phyloP scores from a whole-genome alignment of 2,329 filamentous ascomycete genomes.

The Epichloe typhina region DNA sequence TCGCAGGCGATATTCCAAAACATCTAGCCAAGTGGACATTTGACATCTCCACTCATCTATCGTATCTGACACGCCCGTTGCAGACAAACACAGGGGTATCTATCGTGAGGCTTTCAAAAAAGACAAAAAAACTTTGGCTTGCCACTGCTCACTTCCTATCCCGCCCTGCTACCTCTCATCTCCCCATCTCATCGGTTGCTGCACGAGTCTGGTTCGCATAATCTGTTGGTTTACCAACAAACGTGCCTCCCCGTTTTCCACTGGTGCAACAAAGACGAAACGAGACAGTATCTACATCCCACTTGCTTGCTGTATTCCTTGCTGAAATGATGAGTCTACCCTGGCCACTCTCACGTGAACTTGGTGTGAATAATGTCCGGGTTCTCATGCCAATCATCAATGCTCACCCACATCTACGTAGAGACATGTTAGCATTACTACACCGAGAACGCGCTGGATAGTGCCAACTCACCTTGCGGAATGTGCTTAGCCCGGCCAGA shows the following conservation, averaged over 20 bases:
- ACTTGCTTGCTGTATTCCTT: too few relatives aligned
- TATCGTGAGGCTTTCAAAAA: conserved; percentile 23
- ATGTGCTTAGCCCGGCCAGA: conserved; percentile 89
- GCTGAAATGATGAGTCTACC: not conserved
- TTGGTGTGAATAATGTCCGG: conserved; percentile 98
- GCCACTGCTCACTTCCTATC: conserved; percentile 1
- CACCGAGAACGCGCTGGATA: not conserved
- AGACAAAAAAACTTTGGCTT: not conserved
- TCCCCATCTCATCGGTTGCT: too few relatives aligned
- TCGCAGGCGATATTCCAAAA: too few relatives aligned
- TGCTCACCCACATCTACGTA: conserved; percentile 93
- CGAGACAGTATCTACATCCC: too few relatives aligned
- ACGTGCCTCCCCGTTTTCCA: too few relatives aligned
- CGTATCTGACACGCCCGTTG: conserved; percentile 1
- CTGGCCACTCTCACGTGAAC: conserved; percentile 54
- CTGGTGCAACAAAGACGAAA: too few relatives aligned
- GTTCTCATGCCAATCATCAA: conserved; percentile 99
- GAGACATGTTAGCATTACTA: conserved; percentile 7
- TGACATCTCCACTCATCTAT: not conserved
- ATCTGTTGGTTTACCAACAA: too few relatives aligned
- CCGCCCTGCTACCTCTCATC: not conserved
- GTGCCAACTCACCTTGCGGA: conserved; percentile 68
- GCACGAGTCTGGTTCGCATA: too few relatives aligned
- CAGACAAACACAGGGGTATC: conserved; percentile 21
- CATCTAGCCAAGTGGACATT: not conserved